phyloP scores from a whole-genome alignment of 2,329 filamentous ascomycete species.

The Sphaerulina vaccinii region DNA sequence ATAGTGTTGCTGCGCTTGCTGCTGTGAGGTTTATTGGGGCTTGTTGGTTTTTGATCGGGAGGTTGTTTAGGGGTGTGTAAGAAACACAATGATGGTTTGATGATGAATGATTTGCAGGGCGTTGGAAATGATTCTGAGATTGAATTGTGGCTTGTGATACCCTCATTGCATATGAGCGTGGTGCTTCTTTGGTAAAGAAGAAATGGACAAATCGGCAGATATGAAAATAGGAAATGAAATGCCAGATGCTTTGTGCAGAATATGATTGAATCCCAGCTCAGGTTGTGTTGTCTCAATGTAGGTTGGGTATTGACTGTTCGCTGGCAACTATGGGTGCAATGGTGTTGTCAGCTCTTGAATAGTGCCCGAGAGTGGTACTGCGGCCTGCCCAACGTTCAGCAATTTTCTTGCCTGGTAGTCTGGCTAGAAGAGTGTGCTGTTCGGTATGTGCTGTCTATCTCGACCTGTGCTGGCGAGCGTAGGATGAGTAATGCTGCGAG shows the following conservation, averaged over 20 bases:
- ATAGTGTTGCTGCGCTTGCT: conserved; percentile 81
- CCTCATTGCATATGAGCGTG: conserved; percentile 20
- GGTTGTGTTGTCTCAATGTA: background rate
- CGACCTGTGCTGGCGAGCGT: no score
- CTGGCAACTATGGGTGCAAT: no score
- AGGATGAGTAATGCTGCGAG: no score
- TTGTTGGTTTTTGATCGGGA: conserved; percentile 86
- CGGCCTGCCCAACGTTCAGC: no score
- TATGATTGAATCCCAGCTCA: background rate
- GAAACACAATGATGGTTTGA: no score
- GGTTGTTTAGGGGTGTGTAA: conserved; percentile 66
- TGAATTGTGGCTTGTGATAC: conserved; percentile 20
- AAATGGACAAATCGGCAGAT: conserved; percentile 4
- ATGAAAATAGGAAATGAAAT: background rate
- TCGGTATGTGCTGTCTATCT: no score
- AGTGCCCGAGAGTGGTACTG: no score
- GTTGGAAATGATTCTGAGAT: conserved; percentile 5
- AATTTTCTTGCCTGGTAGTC: no score
- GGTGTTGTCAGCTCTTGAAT: no score
- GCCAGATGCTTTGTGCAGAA: background rate
- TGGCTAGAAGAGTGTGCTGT: no score
- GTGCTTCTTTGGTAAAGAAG: background rate
- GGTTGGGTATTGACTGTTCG: no score
- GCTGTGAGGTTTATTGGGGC: conserved; percentile 85
- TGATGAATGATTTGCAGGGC: conserved; percentile 11